These are phyloP conservation scores for Cutaneotrichosporon sp. DNA, from an alignment of 1,284 basidiomycete species.

Conservation along the genomic window DNA sequence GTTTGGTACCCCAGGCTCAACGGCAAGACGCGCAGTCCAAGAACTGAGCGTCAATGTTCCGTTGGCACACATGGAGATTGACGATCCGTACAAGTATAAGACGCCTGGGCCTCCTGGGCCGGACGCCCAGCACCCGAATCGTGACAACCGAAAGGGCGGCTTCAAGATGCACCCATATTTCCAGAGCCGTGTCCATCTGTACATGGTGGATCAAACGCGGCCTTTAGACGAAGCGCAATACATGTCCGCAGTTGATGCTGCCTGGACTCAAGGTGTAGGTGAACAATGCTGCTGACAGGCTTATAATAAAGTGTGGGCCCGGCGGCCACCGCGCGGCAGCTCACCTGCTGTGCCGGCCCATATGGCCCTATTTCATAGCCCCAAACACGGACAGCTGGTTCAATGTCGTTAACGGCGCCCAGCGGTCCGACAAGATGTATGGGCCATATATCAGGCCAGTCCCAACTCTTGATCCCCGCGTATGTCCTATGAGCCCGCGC, in stretches of 20 bases:
- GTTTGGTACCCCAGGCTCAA: background rate
- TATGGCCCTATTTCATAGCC: no score
- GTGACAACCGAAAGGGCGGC: background rate
- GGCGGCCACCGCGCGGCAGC: no score
- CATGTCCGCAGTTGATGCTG: background rate
- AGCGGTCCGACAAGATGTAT: no score
- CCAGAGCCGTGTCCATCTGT: background rate
- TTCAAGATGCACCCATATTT: background rate
- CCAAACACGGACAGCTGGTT: no score
- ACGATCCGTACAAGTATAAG: background rate
- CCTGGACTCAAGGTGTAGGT: background rate
- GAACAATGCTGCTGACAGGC: background rate
- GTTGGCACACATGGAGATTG: background rate
- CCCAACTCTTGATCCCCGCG: no score
- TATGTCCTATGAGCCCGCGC: no score
- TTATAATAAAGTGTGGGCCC: background rate
- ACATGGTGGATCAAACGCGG: background rate
- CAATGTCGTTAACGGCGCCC: no score
- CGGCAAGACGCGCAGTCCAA: background rate
- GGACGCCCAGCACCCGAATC: background rate
- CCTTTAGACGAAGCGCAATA: background rate
- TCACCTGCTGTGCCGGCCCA: no score
- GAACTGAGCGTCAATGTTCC: background rate
- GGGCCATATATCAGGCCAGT: no score
- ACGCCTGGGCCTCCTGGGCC: background rate